These are phyloP conservation scores for Plasmopara muralis DNA, from an alignment of 352 stramenopile species.

Conservation along the genomic window DNA sequence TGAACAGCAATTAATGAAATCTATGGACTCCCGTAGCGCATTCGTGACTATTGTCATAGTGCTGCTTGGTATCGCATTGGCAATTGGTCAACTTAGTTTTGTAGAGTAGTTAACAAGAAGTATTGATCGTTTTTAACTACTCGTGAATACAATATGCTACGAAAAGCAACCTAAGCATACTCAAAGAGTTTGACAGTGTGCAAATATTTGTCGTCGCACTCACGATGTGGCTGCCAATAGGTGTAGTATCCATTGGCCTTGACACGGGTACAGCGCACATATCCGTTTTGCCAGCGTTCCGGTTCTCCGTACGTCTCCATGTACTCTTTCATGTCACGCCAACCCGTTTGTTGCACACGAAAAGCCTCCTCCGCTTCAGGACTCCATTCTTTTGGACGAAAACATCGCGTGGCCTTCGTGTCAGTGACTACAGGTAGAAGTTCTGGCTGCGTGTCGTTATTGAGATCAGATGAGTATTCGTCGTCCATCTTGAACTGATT, in stretches of 20 bases:
- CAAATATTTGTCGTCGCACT: conserved; percentile 81
- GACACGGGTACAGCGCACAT: conserved; percentile 70
- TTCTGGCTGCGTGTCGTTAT: conserved; percentile 16
- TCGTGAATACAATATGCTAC: too few species aligned
- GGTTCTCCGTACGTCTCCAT: conserved; percentile 68
- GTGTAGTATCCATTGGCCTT: conserved; percentile 82
- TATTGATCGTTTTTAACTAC: too few species aligned
- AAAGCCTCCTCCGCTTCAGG: conserved; percentile 67
- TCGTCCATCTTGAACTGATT: conserved; percentile 58
- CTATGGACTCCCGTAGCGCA: conserved; percentile 12
- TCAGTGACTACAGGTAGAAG: conserved; percentile 35
- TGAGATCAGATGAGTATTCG: conserved; percentile 23
- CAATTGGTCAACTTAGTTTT: conserved; percentile 30
- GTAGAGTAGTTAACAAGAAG: conserved; percentile 15
- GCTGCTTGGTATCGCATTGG: conserved; percentile 26
- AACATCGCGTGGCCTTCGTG: conserved; percentile 52
- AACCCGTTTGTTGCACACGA: conserved; percentile 64
- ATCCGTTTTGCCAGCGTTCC: conserved; percentile 67
- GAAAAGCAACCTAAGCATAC: conserved; percentile 32
- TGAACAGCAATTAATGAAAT: conserved; percentile 15
- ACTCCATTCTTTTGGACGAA: conserved; percentile 65
- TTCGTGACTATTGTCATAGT: conserved; percentile 41
- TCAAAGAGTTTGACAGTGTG: conserved; percentile 75
- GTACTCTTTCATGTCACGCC: conserved; percentile 76
- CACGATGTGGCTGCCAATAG: conserved; percentile 63